Evolutionary conservation across 768 basidiomycete genomes (phyloP).

Genomic region (Boletellus ananas): DNA sequence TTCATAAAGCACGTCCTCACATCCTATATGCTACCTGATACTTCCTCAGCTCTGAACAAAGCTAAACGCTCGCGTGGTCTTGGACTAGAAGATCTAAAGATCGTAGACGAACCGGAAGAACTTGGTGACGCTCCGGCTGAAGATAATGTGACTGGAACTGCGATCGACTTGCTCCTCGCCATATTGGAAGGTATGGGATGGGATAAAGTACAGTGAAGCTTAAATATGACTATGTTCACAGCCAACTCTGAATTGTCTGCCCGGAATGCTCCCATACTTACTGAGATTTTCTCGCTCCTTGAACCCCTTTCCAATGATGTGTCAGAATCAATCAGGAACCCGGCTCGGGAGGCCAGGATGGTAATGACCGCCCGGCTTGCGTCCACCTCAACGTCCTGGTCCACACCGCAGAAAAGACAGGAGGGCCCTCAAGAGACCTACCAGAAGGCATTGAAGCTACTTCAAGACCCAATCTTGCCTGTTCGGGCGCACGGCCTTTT

Average conservation of each 20-base stretch:
- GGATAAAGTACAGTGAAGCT: neutral
- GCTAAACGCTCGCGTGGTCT: constrained; percentile 17
- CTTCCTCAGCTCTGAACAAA: constrained; percentile 3
- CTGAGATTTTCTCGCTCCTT: constrained; percentile 66
- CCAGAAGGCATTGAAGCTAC: constrained; percentile 79
- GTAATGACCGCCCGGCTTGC: constrained; percentile 81
- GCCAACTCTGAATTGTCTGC: constrained; percentile 60
- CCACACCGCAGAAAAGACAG: constrained; percentile 14
- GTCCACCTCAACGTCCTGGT: constrained; percentile 43
- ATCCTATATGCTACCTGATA: constrained; percentile 21
- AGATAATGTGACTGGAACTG: constrained; percentile 70
- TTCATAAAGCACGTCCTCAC: constrained; percentile 81
- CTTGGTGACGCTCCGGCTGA: constrained; percentile 40
- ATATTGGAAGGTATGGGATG: constrained; percentile 71
- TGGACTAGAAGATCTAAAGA: constrained; percentile 35
- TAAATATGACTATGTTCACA: constrained; percentile 10
- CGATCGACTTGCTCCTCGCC: constrained; percentile 76
- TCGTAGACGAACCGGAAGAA: constrained; percentile 34
- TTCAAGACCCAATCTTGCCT: constrained; percentile 90
- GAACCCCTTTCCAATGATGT: constrained; percentile 50
- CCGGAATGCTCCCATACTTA: constrained; percentile 56
- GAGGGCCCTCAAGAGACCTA: constrained; percentile 58
- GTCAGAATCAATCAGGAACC: constrained; percentile 46
- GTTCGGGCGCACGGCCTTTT: constrained; percentile 91
- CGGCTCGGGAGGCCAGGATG: constrained; percentile 77